Evolutionary conservation across 495 filamentous ascomycete genomes (phyloP).

Genomic region (Trichocladium antarcticum): DNA sequence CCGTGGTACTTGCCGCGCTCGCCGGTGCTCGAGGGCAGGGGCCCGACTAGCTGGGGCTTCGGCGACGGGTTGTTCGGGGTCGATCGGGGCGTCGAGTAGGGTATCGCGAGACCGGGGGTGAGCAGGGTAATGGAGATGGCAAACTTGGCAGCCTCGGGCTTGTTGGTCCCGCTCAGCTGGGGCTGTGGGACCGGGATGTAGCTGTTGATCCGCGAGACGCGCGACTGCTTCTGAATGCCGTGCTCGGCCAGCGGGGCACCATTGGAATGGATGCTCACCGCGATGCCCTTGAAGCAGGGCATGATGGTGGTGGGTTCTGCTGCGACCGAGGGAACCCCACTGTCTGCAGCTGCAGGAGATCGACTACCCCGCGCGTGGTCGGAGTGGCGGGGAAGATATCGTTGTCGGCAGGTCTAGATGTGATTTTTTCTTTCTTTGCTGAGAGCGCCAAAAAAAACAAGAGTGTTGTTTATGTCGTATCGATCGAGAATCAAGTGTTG

Average conservation of each 20-base stretch:
- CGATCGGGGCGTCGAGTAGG: constrained; percentile 74
- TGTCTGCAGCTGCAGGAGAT: constrained; percentile 1
- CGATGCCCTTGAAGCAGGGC: constrained; percentile 97
- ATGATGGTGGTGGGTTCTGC: constrained; percentile 36
- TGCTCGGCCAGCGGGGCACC: constrained; percentile 82
- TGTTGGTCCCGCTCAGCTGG: constrained; percentile 57
- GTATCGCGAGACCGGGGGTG: constrained; percentile 75
- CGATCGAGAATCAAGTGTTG: neutral
- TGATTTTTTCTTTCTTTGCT: neutral
- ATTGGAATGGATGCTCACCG: constrained; percentile 89
- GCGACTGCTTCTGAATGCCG: constrained; percentile 87
- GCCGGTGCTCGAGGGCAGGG: constrained; percentile 39
- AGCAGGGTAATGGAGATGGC: constrained; percentile 93
- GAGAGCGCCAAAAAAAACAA: neutral
- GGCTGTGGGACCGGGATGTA: constrained; percentile 92
- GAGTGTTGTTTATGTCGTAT: neutral
- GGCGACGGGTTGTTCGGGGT: constrained; percentile 62
- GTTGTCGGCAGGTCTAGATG: neutral
- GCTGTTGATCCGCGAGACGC: constrained; percentile 81
- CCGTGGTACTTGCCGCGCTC: constrained; percentile 39
- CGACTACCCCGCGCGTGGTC: constrained; percentile 6
- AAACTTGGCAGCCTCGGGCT: constrained; percentile 85
- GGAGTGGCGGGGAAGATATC: neutral
- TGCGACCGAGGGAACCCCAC: constrained; percentile 1
- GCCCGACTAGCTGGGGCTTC: constrained; percentile 65